These are phyloP conservation scores for Penicillium turbatum DNA, from an alignment of 495 filamentous ascomycete species.

Conservation along the genomic window DNA sequence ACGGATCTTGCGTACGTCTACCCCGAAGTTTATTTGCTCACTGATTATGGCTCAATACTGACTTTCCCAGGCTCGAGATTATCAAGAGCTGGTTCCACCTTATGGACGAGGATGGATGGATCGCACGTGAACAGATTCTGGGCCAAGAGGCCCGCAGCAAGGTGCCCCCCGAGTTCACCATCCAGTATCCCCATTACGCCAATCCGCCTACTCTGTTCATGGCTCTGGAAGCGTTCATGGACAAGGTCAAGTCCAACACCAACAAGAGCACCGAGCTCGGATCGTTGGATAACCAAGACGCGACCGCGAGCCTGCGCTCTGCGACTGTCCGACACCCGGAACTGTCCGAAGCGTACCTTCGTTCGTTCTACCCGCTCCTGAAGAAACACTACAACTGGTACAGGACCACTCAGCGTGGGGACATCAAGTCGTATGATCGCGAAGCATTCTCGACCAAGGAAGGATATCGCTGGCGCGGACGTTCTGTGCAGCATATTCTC, in stretches of 20 bases:
- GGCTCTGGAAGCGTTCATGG: constrained; percentile 74
- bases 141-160: constrained; percentile 93
- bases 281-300: constrained; percentile 21
- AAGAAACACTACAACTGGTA: constrained; percentile 93
- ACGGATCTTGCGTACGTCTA: constrained; percentile 67
- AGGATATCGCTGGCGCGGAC: constrained; percentile 94
- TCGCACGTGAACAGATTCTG: constrained; percentile 93
- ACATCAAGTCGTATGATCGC: constrained; percentile 86
- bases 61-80: constrained; percentile 62
- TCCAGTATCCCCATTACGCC: constrained; percentile 96
- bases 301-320: constrained; percentile 40
- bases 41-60: background rate
- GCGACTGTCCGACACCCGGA: constrained; percentile 63
- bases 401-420: constrained; percentile 82
- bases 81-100: constrained; percentile 93
- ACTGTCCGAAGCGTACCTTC: constrained; percentile 68
- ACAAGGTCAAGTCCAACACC: constrained; percentile 55
- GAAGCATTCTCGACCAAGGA: constrained; percentile 81
- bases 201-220: constrained; percentile 98
- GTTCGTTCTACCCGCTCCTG: constrained; percentile 83
- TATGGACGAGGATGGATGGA: constrained; percentile 98
- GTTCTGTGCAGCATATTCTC: constrained; percentile 77
- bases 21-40: background rate
- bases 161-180: constrained; percentile 90
- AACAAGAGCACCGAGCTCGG: constrained; percentile 29